A percentile compares a stretch with the other conserved stretches of the same genome.
phyloP scores from a whole-genome alignment of 2,329 filamentous ascomycete species.

The Periconia digitata region DNA sequence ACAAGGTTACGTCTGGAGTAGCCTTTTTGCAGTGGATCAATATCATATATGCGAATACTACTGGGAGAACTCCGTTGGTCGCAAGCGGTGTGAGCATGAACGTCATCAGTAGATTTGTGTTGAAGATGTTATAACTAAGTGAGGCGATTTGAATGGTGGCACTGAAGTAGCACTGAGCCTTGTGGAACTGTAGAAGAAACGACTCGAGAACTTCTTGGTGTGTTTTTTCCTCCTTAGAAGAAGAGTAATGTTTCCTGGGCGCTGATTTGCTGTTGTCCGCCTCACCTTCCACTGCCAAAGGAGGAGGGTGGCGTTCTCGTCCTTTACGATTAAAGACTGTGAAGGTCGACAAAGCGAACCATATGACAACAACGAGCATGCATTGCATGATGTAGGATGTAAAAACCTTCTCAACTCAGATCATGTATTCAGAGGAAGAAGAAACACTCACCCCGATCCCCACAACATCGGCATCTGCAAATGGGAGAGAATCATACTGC shows the following conservation, averaged over 20 bases:
- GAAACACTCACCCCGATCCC: slow-evolving; percentile 17
- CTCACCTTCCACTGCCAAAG: no score
- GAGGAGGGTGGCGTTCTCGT: not conserved
- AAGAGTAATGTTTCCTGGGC: no score
- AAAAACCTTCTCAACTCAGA: slow-evolving; percentile 15
- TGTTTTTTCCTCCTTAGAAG: not conserved
- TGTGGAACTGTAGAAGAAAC: slow-evolving; percentile 24
- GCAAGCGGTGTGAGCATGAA: slow-evolving; percentile 25
- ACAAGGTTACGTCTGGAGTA: slow-evolving; percentile 10
- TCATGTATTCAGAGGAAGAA: not conserved
- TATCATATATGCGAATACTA: slow-evolving; percentile 18
- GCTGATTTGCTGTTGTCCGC: no score
- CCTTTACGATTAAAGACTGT: not conserved
- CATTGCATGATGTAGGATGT: slow-evolving; percentile 27
- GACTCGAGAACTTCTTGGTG: slow-evolving; percentile 11
- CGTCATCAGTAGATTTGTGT: slow-evolving; percentile 19
- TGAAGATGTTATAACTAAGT: slow-evolving; percentile 19
- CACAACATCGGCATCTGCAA: slow-evolving; percentile 20
- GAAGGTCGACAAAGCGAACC: slow-evolving; percentile 11
- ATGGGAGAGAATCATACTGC: slow-evolving; percentile 13
- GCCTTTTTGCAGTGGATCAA: slow-evolving; percentile 10
- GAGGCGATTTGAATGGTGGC: slow-evolving; percentile 27
- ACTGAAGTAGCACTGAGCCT: slow-evolving; percentile 30
- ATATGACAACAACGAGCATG: slow-evolving; percentile 17
- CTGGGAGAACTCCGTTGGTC: slow-evolving; percentile 21